Base-by-base conservation (phyloP, 1,139 yeast species). In the Yamadazyma triangularis region DNA sequence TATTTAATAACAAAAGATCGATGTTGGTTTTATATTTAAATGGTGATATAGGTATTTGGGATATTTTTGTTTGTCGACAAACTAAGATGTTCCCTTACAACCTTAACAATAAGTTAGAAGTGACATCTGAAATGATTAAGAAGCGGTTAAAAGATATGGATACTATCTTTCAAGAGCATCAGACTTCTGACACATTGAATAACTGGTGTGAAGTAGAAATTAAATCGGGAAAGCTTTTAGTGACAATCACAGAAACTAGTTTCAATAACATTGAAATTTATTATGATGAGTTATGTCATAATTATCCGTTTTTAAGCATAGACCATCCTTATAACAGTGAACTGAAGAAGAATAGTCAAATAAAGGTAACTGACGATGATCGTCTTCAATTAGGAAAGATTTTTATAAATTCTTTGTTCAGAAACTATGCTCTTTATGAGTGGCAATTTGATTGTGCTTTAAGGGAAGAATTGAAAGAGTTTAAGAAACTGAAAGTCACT, bases 151-250 rank as follows among this genome's bases (percentile, higher is more conserved):
- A 58, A 34, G 68, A 64, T 15, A 76, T 89, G 63, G 95, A 88
- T 45, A 72, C 69, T 5, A 61, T 85, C 3, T 80, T 82, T 23
- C 72, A 73, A 26, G 64, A 72, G 39, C 61, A 72, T 40, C 89
- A 85, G 49, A 77, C 93, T 0, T 60, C 68, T 25, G 94, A 85
- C 42, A 75, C 88, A 1, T 63, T 87, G 27, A 80, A 85, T 15
- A 82, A 80, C 48, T 91, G 97, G 97, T 89, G 96, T 57, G 83
- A 82, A 19, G 95, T 86, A 2, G 80, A 86, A 24, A 81, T 87
- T 23, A 81, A 84, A 45, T 79, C 93, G 1, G 97, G 98, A 2
- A 80, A 80, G 47, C 60, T 91, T 20, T 74, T 84, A 44, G 79
- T 91, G 0, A 76, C 85, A 53, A 33, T 82, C 63, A 51, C 68